These are phyloP conservation scores for Dactylis glomerata DNA, from an alignment of 176 grass and related monocot species.

Conservation along the genomic window DNA sequence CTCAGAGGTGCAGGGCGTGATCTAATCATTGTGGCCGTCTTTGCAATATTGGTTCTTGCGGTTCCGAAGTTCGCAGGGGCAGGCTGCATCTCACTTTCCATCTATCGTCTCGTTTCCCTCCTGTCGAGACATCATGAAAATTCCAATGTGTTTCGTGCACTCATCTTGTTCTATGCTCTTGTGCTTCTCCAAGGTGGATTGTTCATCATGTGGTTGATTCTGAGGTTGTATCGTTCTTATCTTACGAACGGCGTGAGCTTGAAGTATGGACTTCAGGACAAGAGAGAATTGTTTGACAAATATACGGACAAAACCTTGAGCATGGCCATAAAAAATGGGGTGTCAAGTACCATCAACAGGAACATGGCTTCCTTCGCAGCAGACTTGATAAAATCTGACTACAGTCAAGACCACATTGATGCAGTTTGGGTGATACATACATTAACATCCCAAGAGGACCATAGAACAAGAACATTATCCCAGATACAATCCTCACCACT, in stretches of 20 bases:
- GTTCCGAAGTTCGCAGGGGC: neutral
- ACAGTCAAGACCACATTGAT: neutral
- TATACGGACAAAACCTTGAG: slow-evolving; percentile 1
- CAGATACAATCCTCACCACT: neutral
- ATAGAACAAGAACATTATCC: neutral
- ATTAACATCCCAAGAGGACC: neutral
- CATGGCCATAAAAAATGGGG: neutral
- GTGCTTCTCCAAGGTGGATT: slow-evolving; percentile 13
- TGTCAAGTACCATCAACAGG: neutral
- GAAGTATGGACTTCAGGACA: neutral
- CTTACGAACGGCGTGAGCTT: neutral
- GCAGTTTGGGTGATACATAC: neutral
- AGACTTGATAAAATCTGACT: neutral
- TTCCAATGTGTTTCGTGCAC: neutral
- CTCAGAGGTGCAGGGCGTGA: too few species aligned
- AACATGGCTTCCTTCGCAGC: neutral
- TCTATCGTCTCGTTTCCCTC: neutral
- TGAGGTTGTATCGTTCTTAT: neutral
- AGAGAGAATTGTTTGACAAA: neutral
- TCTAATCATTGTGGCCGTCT: neutral
- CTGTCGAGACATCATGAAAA: neutral
- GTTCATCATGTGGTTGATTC: neutral
- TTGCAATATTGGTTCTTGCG: neutral
- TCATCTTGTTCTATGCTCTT: slow-evolving; percentile 9
- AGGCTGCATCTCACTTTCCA: neutral